Conservation (phyloP, 768 basidiomycete species). For the Kwoniella sp. region DNA sequence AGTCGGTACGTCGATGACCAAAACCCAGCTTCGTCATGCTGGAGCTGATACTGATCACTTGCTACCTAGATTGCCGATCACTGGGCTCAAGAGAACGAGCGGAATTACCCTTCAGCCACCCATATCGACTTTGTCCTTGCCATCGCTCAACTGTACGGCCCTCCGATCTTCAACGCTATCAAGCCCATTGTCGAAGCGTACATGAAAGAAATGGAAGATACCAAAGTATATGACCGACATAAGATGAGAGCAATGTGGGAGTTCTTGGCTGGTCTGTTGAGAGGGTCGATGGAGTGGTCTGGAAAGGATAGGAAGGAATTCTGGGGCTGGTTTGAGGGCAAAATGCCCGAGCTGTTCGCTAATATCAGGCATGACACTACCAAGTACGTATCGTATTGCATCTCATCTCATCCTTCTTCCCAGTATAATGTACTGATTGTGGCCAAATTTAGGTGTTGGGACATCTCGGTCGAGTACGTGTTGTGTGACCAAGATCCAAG, state of each 20-base stretch:
- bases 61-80: constrained; percentile 62
- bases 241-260: constrained; percentile 87
- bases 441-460: constrained; percentile 39
- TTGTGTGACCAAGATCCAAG: constrained; percentile 77
- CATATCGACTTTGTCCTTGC: constrained; percentile 59
- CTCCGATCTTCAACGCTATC: constrained; percentile 67
- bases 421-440: neutral
- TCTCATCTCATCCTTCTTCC: neutral
- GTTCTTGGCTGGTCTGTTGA: constrained; percentile 70
- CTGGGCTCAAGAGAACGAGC: constrained; percentile 80
- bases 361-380: constrained; percentile 82
- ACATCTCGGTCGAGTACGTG: constrained; percentile 64
- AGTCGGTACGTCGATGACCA: constrained; percentile 32
- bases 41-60: neutral
- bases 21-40: no score
- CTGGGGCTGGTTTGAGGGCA: constrained; percentile 72
- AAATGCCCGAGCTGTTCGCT: constrained; percentile 66
- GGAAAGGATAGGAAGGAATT: constrained; percentile 61
- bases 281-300: constrained; percentile 86
- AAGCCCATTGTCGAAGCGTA: constrained; percentile 65
- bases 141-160: constrained; percentile 71
- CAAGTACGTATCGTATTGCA: constrained; percentile 38
- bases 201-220: constrained; percentile 64
- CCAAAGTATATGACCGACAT: constrained; percentile 60
- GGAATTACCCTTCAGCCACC: constrained; percentile 56